Conservation (phyloP, 1,139 yeast genomes). For the Hansenula anomala region DNA sequence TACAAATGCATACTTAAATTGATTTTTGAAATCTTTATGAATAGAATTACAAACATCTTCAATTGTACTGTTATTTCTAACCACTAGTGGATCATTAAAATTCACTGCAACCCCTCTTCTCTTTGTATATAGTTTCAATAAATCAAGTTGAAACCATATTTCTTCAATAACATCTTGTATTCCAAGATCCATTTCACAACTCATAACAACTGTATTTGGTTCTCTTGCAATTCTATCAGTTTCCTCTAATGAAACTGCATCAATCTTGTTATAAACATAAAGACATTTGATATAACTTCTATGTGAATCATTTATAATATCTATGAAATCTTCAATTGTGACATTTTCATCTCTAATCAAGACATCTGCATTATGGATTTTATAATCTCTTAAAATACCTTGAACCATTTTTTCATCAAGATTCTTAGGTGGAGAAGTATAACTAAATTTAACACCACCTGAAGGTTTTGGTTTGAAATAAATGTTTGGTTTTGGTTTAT, state of each 20-base stretch:
- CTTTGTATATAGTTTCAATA: slow-evolving; percentile 82
- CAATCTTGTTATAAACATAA: slow-evolving; percentile 91
- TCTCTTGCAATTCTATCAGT: slow-evolving; percentile 87
- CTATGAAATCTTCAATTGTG: slow-evolving; percentile 92
- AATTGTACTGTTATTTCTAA: slow-evolving; percentile 70
- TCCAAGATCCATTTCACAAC: slow-evolving; percentile 85
- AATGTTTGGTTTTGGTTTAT: slow-evolving; percentile 77
- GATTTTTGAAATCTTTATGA: slow-evolving; percentile 88
- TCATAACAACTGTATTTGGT: slow-evolving; percentile 90
- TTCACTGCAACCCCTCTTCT: slow-evolving; percentile 78
- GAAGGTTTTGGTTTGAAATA: slow-evolving; percentile 74
- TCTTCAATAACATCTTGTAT: slow-evolving; percentile 84
- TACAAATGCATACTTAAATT: slow-evolving; percentile 89
- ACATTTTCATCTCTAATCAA: slow-evolving; percentile 83
- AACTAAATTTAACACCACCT: slow-evolving; percentile 86
- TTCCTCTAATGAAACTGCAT: slow-evolving; percentile 92
- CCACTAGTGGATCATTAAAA: slow-evolving; percentile 87
- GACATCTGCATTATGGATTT: slow-evolving; percentile 91
- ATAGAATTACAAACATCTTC: slow-evolving; percentile 89
- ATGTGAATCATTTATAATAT: slow-evolving; percentile 81
- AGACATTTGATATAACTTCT: slow-evolving; percentile 87
- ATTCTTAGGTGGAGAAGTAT: slow-evolving; percentile 76
- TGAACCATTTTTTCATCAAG: slow-evolving; percentile 77
- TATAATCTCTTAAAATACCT: slow-evolving; percentile 77
- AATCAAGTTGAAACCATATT: slow-evolving; percentile 84